Evolutionary conservation across 1,284 basidiomycete species (phyloP), one percentile per base, ranked within the genome.

Genomic region (Ceratobasidium sp.): DNA sequence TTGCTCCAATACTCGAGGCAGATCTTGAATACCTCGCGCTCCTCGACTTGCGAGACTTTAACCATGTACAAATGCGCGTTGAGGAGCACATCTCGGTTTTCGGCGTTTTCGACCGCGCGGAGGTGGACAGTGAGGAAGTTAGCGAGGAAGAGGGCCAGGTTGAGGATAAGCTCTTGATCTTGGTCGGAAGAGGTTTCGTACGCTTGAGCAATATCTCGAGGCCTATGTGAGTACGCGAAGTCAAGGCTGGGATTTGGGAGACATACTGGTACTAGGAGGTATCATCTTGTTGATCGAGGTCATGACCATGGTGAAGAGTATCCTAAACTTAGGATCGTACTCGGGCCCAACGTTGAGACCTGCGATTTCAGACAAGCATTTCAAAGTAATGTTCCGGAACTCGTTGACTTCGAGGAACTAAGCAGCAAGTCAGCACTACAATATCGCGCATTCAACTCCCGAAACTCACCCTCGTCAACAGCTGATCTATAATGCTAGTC

Each of bases 1-100:
- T 98, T 98, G 71, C 94, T 84, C 98, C 98, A 99, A 83, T 99
- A 99, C 81, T 99, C 98, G 78, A 99, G 84, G 79, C 96, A 98
- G 79, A 99, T 98, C 84, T 99, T 99, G 90, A 99, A 99, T 75
- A 99, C 92, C 82, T 99, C 98, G 69, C 97, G 90, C 81, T 99
- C 98, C 78, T 98, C 97, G 32, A 99, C 98, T 78, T 97, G 96
- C 0, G 95, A 97, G 57, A 99, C 91, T 83, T 99, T 99, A 81
- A 99, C 95, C 87, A 99, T 94, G 83, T 99, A 99, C 41, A 98
- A 85, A 83, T 99, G 98, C 0, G 97, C 96, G 80, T 98, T 98
- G 74, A 98, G 87, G 26, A 99, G 86, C 0, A 99, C 93, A 79
- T 98, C 96, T 69, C 94, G 93, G 80, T 97, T 95, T 70, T 89